Percentiles rank a stretch among this genome's conserved stretches.
These are phyloP conservation scores for Cardiospermum halicacabum DNA, from an alignment of 345 rosid genomes.

Conservation along the genomic window DNA sequence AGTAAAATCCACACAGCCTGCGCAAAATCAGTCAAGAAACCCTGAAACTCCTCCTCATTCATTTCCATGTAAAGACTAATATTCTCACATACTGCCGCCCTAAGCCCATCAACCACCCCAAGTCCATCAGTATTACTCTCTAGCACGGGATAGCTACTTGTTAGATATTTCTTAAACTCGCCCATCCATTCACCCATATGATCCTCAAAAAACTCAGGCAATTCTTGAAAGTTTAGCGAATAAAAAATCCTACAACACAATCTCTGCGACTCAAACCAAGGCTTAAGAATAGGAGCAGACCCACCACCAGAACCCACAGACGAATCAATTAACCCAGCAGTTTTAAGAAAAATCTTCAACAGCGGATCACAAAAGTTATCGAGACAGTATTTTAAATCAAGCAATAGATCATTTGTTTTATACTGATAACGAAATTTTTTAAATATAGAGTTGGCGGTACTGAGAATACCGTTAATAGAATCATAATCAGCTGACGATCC, in stretches of 20 bases:
- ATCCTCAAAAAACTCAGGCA: constrained; percentile 96
- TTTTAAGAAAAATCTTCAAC: constrained; percentile 56
- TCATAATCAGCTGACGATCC: constrained; percentile 42
- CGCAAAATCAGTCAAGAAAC: constrained; percentile 64
- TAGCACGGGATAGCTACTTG: constrained; percentile 48
- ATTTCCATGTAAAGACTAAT: constrained; percentile 94
- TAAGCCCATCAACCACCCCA: constrained; percentile 59
- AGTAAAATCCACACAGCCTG: constrained; percentile 88
- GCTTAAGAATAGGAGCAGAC: constrained; percentile 41
- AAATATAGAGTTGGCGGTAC: constrained; percentile 85
- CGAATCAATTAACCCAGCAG: constrained; percentile 60
- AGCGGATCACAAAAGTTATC: constrained; percentile 70
- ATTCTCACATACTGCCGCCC: constrained; percentile 90
- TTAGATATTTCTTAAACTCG: constrained; percentile 78
- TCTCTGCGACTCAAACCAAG: constrained; percentile 77
- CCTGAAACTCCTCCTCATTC: constrained; percentile 86
- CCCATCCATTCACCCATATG: constrained; percentile 93
- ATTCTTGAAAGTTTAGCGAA: constrained; percentile 80
- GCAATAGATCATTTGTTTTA: constrained; percentile 70
- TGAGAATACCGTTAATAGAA: constrained; percentile 83
- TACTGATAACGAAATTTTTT: constrained; percentile 80
- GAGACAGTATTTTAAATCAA: constrained; percentile 80
- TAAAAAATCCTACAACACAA: constrained; percentile 84
- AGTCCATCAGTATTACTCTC: constrained; percentile 55
- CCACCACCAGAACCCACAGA: constrained; percentile 43